phyloP scores from a whole-genome alignment of 1,284 basidiomycete genomes.

The Cutaneotrichosporon mucoides region DNA sequence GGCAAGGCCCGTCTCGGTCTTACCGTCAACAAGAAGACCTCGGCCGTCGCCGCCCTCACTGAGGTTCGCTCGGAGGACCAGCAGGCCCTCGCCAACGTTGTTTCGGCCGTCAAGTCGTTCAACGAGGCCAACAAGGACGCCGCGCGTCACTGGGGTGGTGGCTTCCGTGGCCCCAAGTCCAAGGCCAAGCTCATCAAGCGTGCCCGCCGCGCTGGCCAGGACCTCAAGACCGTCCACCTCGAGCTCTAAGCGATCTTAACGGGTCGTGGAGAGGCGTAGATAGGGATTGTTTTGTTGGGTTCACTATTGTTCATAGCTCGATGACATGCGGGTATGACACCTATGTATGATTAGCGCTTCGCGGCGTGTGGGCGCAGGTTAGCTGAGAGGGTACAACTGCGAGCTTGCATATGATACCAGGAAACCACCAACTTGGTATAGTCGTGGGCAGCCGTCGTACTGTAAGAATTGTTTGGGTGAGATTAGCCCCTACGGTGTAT shows the following conservation, averaged over 20 bases:
- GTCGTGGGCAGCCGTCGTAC: no score
- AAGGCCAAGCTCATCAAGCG: conserved; percentile 89
- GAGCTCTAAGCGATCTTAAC: conserved; percentile 36
- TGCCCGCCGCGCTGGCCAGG: conserved; percentile 67
- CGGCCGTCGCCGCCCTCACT: conserved; percentile 83
- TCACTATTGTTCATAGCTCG: conserved; percentile 2
- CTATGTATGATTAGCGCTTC: conserved; percentile 3
- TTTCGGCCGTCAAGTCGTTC: conserved; percentile 83
- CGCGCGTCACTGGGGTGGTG: conserved; percentile 92
- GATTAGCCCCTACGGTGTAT: no score
- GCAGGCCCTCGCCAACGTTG: conserved; percentile 85
- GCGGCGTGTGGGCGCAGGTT: no score
- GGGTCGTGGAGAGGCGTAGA: background rate
- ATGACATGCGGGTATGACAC: conserved; percentile 6
- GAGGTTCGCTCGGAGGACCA: conserved; percentile 93
- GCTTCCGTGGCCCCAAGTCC: conserved; percentile 85
- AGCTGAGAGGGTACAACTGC: no score
- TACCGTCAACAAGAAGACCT: conserved; percentile 76
- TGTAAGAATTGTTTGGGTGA: no score
- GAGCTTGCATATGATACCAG: no score
- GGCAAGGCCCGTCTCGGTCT: conserved; percentile 88
- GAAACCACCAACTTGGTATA: no score
- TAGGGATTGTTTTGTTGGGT: background rate
- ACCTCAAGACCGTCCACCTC: conserved; percentile 46
- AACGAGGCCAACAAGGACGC: conserved; percentile 89